Evolutionary conservation across 202 grass and related monocot species (phyloP).

Genomic region (Carex arenaria): DNA sequence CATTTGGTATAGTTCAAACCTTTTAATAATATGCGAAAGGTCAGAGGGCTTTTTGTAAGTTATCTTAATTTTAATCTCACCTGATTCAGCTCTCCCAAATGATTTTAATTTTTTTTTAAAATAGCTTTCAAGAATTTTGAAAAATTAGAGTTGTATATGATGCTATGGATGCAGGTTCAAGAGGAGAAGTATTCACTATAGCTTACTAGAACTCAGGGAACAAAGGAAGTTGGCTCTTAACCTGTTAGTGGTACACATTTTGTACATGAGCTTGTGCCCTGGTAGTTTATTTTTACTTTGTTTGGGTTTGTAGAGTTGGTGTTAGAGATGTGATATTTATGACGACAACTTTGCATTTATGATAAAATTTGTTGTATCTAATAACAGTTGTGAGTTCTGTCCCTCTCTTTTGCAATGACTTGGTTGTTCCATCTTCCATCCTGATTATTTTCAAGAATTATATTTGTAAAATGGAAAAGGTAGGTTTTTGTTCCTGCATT

Average conservation of each 20-base stretch:
- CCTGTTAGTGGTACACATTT: slow-evolving; percentile 11
- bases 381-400: background rate
- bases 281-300: background rate
- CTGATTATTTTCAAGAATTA: background rate
- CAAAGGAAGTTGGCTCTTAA: background rate
- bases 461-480: background rate
- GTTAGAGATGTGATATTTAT: background rate
- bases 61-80: background rate
- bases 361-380: background rate
- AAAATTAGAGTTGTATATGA: background rate
- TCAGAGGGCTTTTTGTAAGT: background rate
- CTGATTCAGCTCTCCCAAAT: background rate
- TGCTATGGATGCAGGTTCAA: slow-evolving; percentile 46
- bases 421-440: background rate
- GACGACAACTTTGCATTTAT: background rate
- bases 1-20: background rate
- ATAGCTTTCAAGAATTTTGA: background rate
- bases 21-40: background rate
- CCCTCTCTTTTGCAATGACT: background rate
- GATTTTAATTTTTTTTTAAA: background rate
- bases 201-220: slow-evolving; percentile 9
- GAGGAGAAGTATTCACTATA: slow-evolving; percentile 57
- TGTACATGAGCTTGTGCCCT: slow-evolving; percentile 4
- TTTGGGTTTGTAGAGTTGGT: slow-evolving; percentile 1
- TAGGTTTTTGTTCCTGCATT: background rate